These are phyloP conservation scores for Ramaria sp. DNA, from an alignment of 768 basidiomycete species.

Conservation along the genomic window DNA sequence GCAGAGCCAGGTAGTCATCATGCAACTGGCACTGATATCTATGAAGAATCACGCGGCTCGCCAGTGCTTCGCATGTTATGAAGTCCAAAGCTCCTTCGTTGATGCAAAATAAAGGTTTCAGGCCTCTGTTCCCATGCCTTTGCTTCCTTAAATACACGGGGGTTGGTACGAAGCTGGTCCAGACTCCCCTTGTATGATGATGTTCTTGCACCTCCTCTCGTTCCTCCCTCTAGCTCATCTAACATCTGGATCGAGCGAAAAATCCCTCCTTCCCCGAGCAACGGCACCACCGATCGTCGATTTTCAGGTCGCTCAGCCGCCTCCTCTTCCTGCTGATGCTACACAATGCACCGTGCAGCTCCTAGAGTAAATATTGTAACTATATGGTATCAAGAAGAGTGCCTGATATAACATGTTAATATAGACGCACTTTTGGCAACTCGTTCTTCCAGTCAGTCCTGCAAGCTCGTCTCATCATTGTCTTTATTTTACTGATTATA, in stretches of 20 bases:
- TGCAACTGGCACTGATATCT: not conserved
- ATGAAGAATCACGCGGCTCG: not conserved
- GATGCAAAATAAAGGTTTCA: not conserved
- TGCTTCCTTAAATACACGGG: not conserved
- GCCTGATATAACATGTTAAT: not conserved
- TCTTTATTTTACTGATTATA: not conserved
- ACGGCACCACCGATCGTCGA: conserved; percentile 27
- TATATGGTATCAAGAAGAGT: not conserved
- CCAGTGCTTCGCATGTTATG: not conserved
- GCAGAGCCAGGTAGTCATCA: not conserved
- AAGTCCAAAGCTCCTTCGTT: no score
- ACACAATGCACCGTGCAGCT: conserved; percentile 56
- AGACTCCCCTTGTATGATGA: not conserved
- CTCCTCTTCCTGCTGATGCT: conserved; percentile 47
- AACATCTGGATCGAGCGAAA: not conserved
- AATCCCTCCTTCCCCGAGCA: conserved; percentile 9
- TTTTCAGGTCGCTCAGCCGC: conserved; percentile 69
- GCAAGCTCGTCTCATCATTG: not conserved
- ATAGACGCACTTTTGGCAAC: conserved; percentile 59
- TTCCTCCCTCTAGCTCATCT: conserved; percentile 11
- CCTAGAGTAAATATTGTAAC: conserved; percentile 36
- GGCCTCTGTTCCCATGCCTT: not conserved
- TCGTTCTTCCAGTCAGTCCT: conserved; percentile 53
- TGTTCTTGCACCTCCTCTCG: not conserved
- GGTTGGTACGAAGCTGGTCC: not conserved